These are phyloP conservation scores for Aspergillus bombycis DNA, from an alignment of 2,329 filamentous ascomycete genomes.

Conservation along the genomic window DNA sequence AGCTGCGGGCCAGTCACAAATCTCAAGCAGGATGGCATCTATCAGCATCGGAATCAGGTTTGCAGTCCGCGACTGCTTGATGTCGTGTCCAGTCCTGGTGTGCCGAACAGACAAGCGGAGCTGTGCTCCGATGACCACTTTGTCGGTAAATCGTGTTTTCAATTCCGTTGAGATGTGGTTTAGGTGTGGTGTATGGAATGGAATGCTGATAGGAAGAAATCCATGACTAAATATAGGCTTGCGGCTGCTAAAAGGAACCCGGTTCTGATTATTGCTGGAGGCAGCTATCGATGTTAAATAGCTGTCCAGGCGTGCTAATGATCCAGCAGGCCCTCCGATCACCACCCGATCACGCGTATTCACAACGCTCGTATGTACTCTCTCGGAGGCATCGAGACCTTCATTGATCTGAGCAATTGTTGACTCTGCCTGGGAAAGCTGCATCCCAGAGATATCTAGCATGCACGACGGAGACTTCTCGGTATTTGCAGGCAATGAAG, in stretches of 20 bases:
- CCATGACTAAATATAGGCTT: slow-evolving; percentile 28
- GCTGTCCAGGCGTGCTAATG: slow-evolving; percentile 15
- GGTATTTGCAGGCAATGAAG: background rate
- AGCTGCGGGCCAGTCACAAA: slow-evolving; percentile 23
- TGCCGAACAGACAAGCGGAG: slow-evolving; percentile 9
- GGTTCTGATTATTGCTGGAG: slow-evolving; percentile 16
- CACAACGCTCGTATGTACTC: too few species aligned
- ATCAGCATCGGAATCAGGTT: slow-evolving; percentile 15
- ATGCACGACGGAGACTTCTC: background rate
- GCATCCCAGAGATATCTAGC: too few species aligned
- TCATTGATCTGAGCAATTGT: background rate
- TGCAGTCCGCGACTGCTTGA: slow-evolving; percentile 16
- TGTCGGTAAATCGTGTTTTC: slow-evolving; percentile 19
- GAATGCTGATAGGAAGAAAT: slow-evolving; percentile 46
- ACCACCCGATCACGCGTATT: too few species aligned
- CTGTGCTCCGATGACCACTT: slow-evolving; percentile 36
- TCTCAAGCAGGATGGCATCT: slow-evolving; percentile 20
- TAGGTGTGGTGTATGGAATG: slow-evolving; percentile 46
- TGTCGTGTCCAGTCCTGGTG: slow-evolving; percentile 33
- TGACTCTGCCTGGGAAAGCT: too few species aligned
- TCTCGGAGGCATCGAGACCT: background rate
- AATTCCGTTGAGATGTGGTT: slow-evolving; percentile 19
- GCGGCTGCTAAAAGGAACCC: slow-evolving; percentile 36
- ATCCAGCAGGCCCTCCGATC: background rate
- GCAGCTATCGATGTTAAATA: slow-evolving; percentile 8